Evolutionary conservation across 2,329 filamentous ascomycete genomes (phyloP), one percentile per base, ranked within the genome.

Genomic region (Fusarium ramigenum): DNA sequence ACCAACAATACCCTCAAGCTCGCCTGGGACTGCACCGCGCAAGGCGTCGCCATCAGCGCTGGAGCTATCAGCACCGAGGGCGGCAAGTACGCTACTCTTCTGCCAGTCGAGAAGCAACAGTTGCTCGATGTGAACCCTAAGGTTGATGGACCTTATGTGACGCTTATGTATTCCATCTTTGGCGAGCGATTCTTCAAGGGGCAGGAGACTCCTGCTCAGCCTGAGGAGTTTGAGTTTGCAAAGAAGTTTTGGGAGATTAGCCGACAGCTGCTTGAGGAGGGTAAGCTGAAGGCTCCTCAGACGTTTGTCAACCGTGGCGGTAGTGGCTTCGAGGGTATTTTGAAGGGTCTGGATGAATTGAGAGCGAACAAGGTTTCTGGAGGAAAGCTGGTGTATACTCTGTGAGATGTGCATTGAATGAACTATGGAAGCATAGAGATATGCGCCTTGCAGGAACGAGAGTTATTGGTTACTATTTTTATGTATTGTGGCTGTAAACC

Each of bases 11-110:
- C 43, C 14, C 73, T 80, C 15, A 70, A 61, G 42, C 69, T 77
- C 36, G 78, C 75, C 8, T 78, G 78, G 75, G 79, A 80, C 72
- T 58, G 70, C 67, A 69, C 66, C 15, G 63, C 4, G 1, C 32
- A 44, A 18, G 63, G 40, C 9, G 66, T 50, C 19, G 56, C 47
- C 18, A 44, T 52, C 11, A 25, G 56, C 21, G 66, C 66, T 32
- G 63, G 63, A 16, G 59, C 63, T 25, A 39, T 69, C 2, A 67
- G 56, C 19, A 44, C 36, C 9, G 37, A 67, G 7, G 66, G 66
- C 2, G 65, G 66, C 12, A 69, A 69, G 16, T 69, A 69, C 15
- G 64, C 58, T 6, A 46, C 66, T 4, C 37, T 69, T 8, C 23
- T 54, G 3, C 44, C 40, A 2, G 53, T 69, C 3, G 32, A 69